Percentiles rank a stretch among this genome's conserved stretches.
Evolutionary conservation across 169 alveolate genomes (phyloP).

Genomic region (Babesia ovata): DNA sequence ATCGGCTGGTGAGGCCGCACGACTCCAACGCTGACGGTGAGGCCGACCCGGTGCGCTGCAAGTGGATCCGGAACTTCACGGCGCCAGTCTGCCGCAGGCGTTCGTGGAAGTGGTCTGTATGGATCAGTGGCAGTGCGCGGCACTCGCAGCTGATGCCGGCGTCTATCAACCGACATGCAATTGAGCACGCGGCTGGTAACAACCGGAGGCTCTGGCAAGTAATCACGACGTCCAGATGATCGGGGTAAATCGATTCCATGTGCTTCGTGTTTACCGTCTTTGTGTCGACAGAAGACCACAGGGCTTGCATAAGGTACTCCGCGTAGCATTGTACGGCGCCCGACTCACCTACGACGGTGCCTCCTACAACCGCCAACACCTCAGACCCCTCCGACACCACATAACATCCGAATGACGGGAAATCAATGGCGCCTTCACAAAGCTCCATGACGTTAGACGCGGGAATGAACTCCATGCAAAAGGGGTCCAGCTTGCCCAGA

Average conservation of each 20-base stretch:
- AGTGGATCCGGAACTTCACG: conserved; percentile 59
- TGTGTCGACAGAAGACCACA: not conserved
- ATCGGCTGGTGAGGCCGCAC: not conserved
- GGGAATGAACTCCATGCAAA: conserved; percentile 46
- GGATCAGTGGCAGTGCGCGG: conserved; percentile 62
- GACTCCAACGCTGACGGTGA: not conserved
- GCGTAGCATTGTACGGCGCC: conserved; percentile 21
- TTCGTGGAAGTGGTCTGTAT: conserved; percentile 59
- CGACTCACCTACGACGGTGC: conserved; percentile 27
- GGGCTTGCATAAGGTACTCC: conserved; percentile 10
- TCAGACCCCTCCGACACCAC: conserved; percentile 12
- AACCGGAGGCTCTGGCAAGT: conserved; percentile 49
- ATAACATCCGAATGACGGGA: conserved; percentile 49
- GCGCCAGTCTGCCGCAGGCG: conserved; percentile 30
- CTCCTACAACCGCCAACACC: conserved; percentile 42
- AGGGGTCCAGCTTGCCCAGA: conserved; percentile 3
- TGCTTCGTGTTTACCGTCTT: not conserved
- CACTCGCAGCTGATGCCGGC: conserved; percentile 67
- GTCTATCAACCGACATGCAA: conserved; percentile 48
- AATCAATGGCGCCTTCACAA: conserved; percentile 34
- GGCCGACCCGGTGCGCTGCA: conserved; percentile 26
- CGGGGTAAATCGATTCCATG: not conserved
- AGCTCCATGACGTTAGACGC: conserved; percentile 11
- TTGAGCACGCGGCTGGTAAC: conserved; percentile 54
- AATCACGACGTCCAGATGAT: conserved; percentile 47